Conservation (phyloP, 2,329 filamentous ascomycete species). For the Trichoderma brevicompactum region DNA sequence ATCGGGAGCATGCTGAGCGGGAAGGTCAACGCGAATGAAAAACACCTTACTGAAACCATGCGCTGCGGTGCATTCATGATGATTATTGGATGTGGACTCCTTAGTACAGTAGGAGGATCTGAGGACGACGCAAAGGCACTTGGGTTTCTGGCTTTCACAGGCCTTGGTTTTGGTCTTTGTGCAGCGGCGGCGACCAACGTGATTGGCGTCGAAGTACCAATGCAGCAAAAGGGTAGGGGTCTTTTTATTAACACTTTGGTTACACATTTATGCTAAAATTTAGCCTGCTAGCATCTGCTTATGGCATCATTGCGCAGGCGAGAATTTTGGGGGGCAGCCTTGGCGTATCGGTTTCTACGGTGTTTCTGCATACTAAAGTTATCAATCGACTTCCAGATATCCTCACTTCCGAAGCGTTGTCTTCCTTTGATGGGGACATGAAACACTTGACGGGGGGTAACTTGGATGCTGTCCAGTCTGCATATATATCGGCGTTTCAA, state of each 20-base stretch:
- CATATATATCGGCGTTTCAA: slow-evolving; percentile 52
- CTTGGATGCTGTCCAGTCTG: slow-evolving; percentile 41
- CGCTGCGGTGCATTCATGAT: slow-evolving; percentile 49
- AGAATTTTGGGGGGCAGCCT: slow-evolving; percentile 59
- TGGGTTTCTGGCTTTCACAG: slow-evolving; percentile 56
- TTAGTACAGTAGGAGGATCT: slow-evolving; percentile 44
- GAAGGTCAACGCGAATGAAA: slow-evolving; percentile 47
- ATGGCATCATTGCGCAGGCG: slow-evolving; percentile 57
- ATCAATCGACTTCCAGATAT: slow-evolving; percentile 38
- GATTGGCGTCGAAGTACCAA: slow-evolving; percentile 47
- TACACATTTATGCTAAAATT: slow-evolving; percentile 18
- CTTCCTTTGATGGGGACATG: slow-evolving; percentile 34
- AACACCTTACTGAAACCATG: slow-evolving; percentile 51
- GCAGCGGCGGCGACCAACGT: slow-evolving; percentile 54
- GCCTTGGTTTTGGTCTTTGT: slow-evolving; percentile 57
- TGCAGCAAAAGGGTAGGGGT: slow-evolving; percentile 51
- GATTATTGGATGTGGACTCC: slow-evolving; percentile 52
- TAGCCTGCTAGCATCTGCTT: slow-evolving; percentile 49
- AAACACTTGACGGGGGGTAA: slow-evolving; percentile 38
- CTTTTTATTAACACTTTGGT: slow-evolving; percentile 10
- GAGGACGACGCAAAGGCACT: slow-evolving; percentile 51
- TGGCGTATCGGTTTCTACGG: slow-evolving; percentile 58
- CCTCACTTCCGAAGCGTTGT: slow-evolving; percentile 38
- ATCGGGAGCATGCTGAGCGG: slow-evolving; percentile 51
- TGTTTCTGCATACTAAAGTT: slow-evolving; percentile 46